Percentiles rank a stretch among this genome's conserved stretches.
phyloP scores from a whole-genome alignment of 805 yeast species.

The Candida nanaspora region DNA sequence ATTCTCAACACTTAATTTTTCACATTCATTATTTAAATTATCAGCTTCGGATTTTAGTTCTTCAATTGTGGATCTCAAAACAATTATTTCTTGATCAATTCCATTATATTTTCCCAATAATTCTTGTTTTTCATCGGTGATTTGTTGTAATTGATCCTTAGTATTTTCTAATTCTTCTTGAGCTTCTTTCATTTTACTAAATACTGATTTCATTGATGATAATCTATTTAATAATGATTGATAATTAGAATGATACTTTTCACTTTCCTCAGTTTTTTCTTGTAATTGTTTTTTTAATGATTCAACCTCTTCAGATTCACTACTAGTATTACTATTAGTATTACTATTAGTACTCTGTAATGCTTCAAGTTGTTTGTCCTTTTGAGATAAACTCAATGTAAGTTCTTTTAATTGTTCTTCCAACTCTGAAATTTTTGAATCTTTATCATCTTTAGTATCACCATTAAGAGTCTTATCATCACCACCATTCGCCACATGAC shows the following conservation, averaged over 20 bases:
- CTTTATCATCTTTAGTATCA: background rate
- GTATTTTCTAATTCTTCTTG: conserved; percentile 53
- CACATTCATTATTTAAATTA: conserved; percentile 48
- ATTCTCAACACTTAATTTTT: conserved; percentile 34
- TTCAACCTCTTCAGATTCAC: background rate
- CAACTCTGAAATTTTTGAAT: background rate
- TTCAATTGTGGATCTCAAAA: conserved; percentile 13
- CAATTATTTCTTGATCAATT: conserved; percentile 16
- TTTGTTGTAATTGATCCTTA: conserved; percentile 35
- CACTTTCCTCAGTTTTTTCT: conserved; percentile 42
- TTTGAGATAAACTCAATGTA: no score
- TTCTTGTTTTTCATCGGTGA: conserved; percentile 29
- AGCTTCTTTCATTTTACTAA: conserved; percentile 65
- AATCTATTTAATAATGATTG: conserved; percentile 54
- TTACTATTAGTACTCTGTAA: background rate
- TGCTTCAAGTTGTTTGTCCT: background rate
- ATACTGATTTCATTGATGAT: conserved; percentile 67
- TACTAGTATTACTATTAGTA: background rate
- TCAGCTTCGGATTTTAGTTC: conserved; percentile 25
- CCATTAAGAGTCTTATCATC: background rate
- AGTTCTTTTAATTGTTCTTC: background rate
- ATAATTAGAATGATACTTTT: conserved; percentile 50
- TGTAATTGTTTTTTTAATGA: conserved; percentile 24
- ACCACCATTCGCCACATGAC: no score
- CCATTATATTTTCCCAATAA: conserved; percentile 25